Base-by-base conservation (phyloP, 805 yeast genomes). In the Tetrapisispora iriomotensis region DNA sequence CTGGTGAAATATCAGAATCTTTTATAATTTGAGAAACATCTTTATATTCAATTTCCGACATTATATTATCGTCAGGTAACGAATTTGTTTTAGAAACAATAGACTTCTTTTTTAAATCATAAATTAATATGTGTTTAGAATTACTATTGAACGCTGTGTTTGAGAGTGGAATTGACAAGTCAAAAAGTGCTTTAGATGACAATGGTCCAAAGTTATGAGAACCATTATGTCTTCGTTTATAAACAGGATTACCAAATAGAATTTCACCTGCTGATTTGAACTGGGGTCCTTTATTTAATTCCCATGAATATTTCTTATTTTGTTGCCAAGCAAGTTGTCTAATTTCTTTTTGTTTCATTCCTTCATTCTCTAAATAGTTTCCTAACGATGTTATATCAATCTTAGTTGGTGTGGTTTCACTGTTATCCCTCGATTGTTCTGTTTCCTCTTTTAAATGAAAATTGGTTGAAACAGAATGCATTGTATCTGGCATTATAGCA, bases 21-120 rank as follows among this genome's bases (percentile, higher is more conserved):
- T 57, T 56, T 8, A 57, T 47, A 17, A 58, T 48, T 3, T 48
- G 50, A 37, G 56, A 49, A 29, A 54, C 34, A 39, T 56, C 60
- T 36, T 45, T 45, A 40, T 46, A 38, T 22, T 46, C 46, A 19
- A 53, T 47, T 42, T 51, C 50, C 20, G 50, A 39, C 8, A 48
- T 33, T 28, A 42, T 40, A 25, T 39, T 43, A 17, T 45, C 45
- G 13, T 44, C 40, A 14, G 39, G 9, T 20, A 12, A n/a, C 2
- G 29, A 12, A 12, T 39, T 20, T 3, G 32, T 3, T 12, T 33
- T 23, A 9, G 6, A 3, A 2, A 39, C 15, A 12, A 23, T 15
- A 7, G 12, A 12, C 15, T 34, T 25, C 4, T 20, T 18, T 3
- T 13, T 9, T 24, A 39, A 14, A 25, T 39, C 38, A 25, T 43